These are phyloP conservation scores for Keqinozyma sinolaborantium DNA, from an alignment of 1,139 yeast genomes.

Conservation along the genomic window DNA sequence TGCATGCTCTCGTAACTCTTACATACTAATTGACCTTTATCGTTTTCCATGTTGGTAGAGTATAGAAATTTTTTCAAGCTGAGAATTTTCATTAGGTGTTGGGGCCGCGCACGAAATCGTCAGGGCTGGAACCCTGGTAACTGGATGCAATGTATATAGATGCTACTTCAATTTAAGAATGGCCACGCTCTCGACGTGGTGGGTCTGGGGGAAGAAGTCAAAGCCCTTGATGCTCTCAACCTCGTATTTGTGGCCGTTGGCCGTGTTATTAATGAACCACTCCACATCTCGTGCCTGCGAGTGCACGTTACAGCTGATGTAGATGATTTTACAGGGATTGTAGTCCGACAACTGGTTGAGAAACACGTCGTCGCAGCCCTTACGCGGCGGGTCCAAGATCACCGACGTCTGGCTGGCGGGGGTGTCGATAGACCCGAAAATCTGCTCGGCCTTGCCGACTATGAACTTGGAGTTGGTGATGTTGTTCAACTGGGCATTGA, in stretches of 20 bases:
- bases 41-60: conserved; percentile 92
- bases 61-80: conserved; percentile 18
- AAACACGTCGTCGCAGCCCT: conserved; percentile 90
- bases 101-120: conserved; percentile 5
- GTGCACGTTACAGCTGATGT: conserved; percentile 95
- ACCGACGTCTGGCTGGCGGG: conserved; percentile 79
- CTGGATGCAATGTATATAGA: not conserved
- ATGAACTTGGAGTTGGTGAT: conserved; percentile 77
- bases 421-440: conserved; percentile 70
- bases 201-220: conserved; percentile 97
- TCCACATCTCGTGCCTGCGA: conserved; percentile 95
- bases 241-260: conserved; percentile 57
- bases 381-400: conserved; percentile 94
- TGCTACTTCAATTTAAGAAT: conserved; percentile 45
- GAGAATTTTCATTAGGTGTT: conserved; percentile 7
- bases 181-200: conserved; percentile 95
- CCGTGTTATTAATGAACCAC: conserved; percentile 69
- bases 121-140: conserved; percentile 12
- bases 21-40: conserved; percentile 99
- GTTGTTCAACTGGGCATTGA: conserved; percentile 73
- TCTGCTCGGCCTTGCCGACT: conserved; percentile 88
- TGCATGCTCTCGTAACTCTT: no score
- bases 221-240: conserved; percentile 88
- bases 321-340: conserved; percentile 81
- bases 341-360: conserved; percentile 80